Evolutionary conservation across 176 grass and related monocot genomes (phyloP), one percentile per base, ranked within the genome.

Genomic region (Ananas comosus): DNA sequence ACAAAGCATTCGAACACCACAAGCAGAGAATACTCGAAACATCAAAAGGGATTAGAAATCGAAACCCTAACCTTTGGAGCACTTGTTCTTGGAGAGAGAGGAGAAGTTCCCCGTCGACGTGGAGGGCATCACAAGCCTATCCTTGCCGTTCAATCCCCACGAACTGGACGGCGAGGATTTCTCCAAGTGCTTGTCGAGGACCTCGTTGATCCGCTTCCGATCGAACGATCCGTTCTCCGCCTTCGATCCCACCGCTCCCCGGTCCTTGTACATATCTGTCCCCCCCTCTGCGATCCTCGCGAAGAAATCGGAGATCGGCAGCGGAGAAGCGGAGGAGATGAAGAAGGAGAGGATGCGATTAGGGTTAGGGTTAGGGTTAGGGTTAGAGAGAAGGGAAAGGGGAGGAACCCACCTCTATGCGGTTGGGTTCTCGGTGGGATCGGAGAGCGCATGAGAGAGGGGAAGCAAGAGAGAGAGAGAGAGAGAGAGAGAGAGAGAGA

Each of bases 121-220:
- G 72, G 87, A 80, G 12, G 87, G 83, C 58, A 83, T 65, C 53
- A 76, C 48, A 52, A 90, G 69, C 69, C 79, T 76, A n/a, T 85
- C 76, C 69, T 82, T 80, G 50, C 56, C 79, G 12, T 70, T 70
- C 1, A 83, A 85, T 3, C 87, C 87, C 83, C 83, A 79, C 48
- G 80, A 90, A 11, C 83, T 85, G 0, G 87, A 79, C 51, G 82
- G 82, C 17, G 56, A 16, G 48, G 69, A 76, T 76, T 89, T 89
- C 72, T 90, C 87, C 42, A 85, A 83, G 69, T 90, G 87, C 73
- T 77, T 85, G 80, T 90, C 87, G 57, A 90, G 83, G 69, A 53
- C 83, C 47, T 90, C 87, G 65, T 80, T 85, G 72, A 90, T 83
- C 56, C 87, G 79, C 57, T 90, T 90, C 57, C 80, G 76, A 53